Base-by-base conservation (phyloP, 495 filamentous ascomycete genomes). In the Alectoria sarmentosa region DNA sequence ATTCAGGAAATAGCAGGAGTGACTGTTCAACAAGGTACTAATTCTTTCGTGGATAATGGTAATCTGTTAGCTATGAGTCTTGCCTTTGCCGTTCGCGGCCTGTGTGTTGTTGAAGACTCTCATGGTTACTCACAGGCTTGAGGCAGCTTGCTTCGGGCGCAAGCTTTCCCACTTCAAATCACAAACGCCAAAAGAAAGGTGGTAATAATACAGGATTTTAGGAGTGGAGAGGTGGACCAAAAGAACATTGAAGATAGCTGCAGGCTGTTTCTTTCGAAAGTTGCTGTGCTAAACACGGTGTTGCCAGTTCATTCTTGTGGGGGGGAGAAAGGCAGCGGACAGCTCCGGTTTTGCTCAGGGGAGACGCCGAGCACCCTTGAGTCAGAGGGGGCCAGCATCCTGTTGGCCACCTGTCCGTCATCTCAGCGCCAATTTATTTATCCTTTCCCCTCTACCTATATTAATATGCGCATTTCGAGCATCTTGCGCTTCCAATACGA, bases 111-210 rank as follows among this genome's bases (percentile, higher is more conserved):
- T 41, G 15, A 60, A 17, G n/a, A 21, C 41, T 52, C 28, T 63
- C 67, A 69, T 66, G 63, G 60, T 69, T 69, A 69, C 67, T 69
- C 67, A 69, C 67, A 66, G 37, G 60, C 48, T 61, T 57, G 2
- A 37, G 39, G 37, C 60, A 58, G 56, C 21, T 49, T 38, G 63
- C 28, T 59, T 38, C 48, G 58, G 63, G 55, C 57, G 63, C 44
- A 58, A 49, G 36, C 39, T 49, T 58, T 61, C 55, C 46, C 58
- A 62, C 56, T 34, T 55, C 30, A 60, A 58, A 38, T 21, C 39
- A 65, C 57, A 48, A 66, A 62, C 62, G 58, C 62, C 57, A 59
- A 65, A 62, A 44, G 63, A 63, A 63, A 63, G 17, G 30, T 46
- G 62, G 44, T 69, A 32, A 55, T 34, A 55, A 61, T 69, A 69